Evolutionary conservation across 768 basidiomycete species (phyloP).

Genomic region (Calocybe gangraenosa): DNA sequence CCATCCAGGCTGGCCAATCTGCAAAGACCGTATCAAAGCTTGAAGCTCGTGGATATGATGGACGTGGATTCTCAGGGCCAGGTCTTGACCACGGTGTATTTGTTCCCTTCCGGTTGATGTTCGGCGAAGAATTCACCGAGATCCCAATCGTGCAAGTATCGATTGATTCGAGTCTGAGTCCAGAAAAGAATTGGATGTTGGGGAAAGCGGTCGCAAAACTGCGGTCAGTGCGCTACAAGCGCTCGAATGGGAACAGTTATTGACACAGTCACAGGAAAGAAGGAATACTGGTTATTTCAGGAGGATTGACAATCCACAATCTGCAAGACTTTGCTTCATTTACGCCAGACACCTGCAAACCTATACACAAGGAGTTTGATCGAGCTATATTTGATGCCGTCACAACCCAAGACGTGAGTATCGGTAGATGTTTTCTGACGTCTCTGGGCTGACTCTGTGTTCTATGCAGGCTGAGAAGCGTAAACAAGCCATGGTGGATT

Average conservation of each 20-base stretch:
- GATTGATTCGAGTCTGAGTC: conserved; percentile 56
- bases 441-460: conserved; percentile 1
- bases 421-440: neutral
- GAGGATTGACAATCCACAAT: conserved; percentile 69
- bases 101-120: conserved; percentile 76
- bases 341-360: conserved; percentile 41
- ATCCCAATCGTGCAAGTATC: conserved; percentile 72
- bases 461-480: conserved; percentile 41
- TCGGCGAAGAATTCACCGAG: conserved; percentile 55
- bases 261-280: conserved; percentile 42
- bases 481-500: conserved; percentile 48
- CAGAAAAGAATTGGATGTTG: conserved; percentile 59
- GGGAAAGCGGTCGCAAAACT: conserved; percentile 59
- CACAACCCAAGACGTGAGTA: conserved; percentile 38
- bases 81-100: conserved; percentile 81
- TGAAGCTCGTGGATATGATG: conserved; percentile 63
- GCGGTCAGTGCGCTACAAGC: conserved; percentile 33
- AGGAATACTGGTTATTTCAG: conserved; percentile 64
- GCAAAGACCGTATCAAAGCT: conserved; percentile 44
- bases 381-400: conserved; percentile 55
- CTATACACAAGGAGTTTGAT: conserved; percentile 52
- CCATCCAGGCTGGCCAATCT: conserved; percentile 39
- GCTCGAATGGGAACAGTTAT: neutral
- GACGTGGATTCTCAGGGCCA: conserved; percentile 57
- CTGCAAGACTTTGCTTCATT: conserved; percentile 51